Evolutionary conservation across 2,329 filamentous ascomycete genomes (phyloP).

Genomic region (Aspergillus bombycis): DNA sequence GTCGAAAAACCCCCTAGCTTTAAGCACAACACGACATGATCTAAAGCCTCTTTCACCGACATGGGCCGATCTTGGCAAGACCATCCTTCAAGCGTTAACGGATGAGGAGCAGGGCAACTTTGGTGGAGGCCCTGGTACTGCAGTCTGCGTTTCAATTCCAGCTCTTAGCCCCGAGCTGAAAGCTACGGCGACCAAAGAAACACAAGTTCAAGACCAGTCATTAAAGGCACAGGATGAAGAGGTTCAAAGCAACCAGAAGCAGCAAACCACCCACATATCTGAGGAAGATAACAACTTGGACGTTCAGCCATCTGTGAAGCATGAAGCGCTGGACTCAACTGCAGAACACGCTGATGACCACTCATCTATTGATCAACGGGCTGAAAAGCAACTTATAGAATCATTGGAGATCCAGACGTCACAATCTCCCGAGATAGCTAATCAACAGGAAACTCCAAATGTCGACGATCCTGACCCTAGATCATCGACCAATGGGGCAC

Average conservation of each 20-base stretch:
- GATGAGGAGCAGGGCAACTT: slow-evolving; percentile 42
- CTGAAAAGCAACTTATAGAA: slow-evolving; percentile 42
- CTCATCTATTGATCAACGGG: slow-evolving; percentile 38
- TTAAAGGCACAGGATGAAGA: slow-evolving; percentile 16
- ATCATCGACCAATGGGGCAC: slow-evolving; percentile 44
- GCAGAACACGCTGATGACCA: slow-evolving; percentile 35
- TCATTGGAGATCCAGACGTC: slow-evolving; percentile 36
- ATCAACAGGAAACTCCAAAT: slow-evolving; percentile 27
- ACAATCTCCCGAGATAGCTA: slow-evolving; percentile 23
- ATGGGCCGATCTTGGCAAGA: slow-evolving; percentile 55
- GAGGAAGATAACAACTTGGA: slow-evolving; percentile 18
- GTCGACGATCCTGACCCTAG: slow-evolving; percentile 37
- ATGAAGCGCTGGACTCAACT: slow-evolving; percentile 16
- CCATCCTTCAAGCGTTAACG: slow-evolving; percentile 48
- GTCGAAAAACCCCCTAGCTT: slow-evolving; percentile 38
- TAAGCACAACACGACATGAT: slow-evolving; percentile 43
- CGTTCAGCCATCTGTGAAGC: slow-evolving; percentile 14
- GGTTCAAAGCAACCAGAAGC: slow-evolving; percentile 9
- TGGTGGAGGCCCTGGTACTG: slow-evolving; percentile 39
- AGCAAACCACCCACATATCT: slow-evolving; percentile 23
- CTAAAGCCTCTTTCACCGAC: slow-evolving; percentile 38
- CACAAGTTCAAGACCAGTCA: slow-evolving; percentile 17
- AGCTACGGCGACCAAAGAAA: slow-evolving; percentile 18
- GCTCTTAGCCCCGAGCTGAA: slow-evolving; percentile 28
- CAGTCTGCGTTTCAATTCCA: slow-evolving; percentile 48